Evolutionary conservation across 495 filamentous ascomycete species (phyloP).

Genomic region (Sabuloglossum arenarium): DNA sequence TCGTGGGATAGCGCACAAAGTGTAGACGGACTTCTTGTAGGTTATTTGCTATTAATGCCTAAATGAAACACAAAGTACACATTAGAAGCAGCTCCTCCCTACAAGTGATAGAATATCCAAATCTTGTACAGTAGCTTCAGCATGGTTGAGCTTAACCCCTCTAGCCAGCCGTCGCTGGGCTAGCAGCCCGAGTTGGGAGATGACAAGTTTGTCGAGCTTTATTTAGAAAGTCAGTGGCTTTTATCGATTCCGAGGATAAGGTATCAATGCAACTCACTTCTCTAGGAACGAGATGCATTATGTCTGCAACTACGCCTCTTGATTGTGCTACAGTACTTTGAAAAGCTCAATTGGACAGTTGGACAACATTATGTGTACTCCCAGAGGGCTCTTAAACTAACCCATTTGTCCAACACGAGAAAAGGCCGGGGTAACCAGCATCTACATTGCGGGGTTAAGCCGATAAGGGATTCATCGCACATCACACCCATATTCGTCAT

Average conservation of each 20-base stretch:
- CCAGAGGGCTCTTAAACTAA: background rate
- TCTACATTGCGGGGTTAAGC: background rate
- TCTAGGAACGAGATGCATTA: slow-evolving; percentile 71
- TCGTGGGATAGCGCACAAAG: background rate
- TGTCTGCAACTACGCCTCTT: background rate
- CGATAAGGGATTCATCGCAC: background rate
- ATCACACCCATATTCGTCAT: background rate
- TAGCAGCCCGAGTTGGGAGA: slow-evolving; percentile 72
- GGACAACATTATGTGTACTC: background rate
- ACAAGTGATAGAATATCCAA: background rate
- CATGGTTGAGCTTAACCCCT: slow-evolving; percentile 76
- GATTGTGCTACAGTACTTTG: background rate
- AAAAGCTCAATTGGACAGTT: background rate
- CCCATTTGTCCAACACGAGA: background rate
- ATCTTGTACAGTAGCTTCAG: slow-evolving; percentile 59
- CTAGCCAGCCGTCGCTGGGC: slow-evolving; percentile 79
- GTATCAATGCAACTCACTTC: slow-evolving; percentile 39
- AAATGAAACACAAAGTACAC: background rate
- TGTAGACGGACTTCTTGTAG: slow-evolving; percentile 54
- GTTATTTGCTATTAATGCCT: slow-evolving; percentile 80
- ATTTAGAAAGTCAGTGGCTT: background rate
- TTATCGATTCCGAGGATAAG: background rate
- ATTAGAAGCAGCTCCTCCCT: background rate
- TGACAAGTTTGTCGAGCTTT: slow-evolving; percentile 81
- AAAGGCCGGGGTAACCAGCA: background rate